Conservation (phyloP, 148 eudicot species). For the Beta vulgaris region DNA sequence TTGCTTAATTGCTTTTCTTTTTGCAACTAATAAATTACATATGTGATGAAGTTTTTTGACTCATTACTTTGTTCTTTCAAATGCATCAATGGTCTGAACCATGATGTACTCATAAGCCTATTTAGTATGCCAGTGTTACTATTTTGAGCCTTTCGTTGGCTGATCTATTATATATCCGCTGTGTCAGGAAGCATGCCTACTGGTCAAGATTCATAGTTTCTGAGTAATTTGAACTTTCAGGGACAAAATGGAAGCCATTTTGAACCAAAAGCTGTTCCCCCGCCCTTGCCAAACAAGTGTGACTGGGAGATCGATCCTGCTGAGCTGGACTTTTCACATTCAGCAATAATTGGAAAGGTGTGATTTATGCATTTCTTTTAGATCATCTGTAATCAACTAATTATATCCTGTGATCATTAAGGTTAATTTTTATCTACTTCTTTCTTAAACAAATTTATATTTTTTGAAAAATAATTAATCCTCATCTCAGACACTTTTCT, state of each 20-base stretch:
- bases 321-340: constrained; percentile 82
- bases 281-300: constrained; percentile 86
- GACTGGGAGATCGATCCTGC: constrained; percentile 97
- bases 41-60: neutral
- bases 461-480: neutral
- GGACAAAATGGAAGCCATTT: constrained; percentile 99
- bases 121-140: neutral
- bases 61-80: neutral
- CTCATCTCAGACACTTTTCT: neutral
- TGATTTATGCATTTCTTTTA: no score
- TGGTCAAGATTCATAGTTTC: neutral
- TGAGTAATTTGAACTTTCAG: constrained; percentile 39
- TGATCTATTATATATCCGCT: neutral
- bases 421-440: no score
- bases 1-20: neutral
- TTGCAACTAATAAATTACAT: neutral
- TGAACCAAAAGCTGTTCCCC: constrained; percentile 83
- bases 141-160: neutral
- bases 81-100: neutral
- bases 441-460: no score
- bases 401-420: no score
- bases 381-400: no score
- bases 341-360: constrained; percentile 84
- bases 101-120: neutral
- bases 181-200: neutral